These are phyloP conservation scores for Picea abies DNA, from an alignment of 83 land plant genomes.

Conservation along the genomic window DNA sequence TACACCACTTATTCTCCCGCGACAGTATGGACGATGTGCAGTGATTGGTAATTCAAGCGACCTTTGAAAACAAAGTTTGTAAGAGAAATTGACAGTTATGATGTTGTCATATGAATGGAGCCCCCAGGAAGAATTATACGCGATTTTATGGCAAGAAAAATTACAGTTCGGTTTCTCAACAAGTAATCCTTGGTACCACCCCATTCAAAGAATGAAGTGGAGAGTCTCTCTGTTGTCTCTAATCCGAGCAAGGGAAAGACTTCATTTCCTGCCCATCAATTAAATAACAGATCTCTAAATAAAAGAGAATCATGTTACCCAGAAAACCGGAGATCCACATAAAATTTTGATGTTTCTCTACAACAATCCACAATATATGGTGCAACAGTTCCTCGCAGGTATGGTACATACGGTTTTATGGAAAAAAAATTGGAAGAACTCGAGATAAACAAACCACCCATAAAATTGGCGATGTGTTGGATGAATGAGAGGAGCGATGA, in stretches of 20 bases:
- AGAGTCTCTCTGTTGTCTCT: background rate
- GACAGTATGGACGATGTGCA: slow-evolving; percentile 90
- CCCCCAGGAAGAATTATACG: slow-evolving; percentile 91
- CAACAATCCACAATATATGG: background rate
- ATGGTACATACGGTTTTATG: too few relatives aligned
- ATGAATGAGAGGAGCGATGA: slow-evolving; percentile 46
- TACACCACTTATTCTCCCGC: slow-evolving; percentile 81
- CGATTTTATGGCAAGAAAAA: slow-evolving; percentile 79
- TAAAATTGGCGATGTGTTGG: too few relatives aligned
- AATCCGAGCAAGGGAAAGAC: background rate
- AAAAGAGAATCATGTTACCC: slow-evolving; percentile 1
- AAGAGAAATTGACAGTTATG: slow-evolving; percentile 84
- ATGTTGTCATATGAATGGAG: slow-evolving; percentile 92
- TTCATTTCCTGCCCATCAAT: background rate
- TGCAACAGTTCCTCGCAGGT: background rate
- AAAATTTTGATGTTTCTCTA: background rate
- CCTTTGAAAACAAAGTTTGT: slow-evolving; percentile 83
- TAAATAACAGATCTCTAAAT: background rate
- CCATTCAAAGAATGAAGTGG: background rate
- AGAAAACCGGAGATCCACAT: background rate
- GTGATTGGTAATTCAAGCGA: slow-evolving; percentile 96
- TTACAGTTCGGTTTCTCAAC: slow-evolving; percentile 86
- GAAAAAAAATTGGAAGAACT: too few relatives aligned
- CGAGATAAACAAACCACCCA: too few relatives aligned
- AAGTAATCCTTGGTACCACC: background rate